phyloP scores from a whole-genome alignment of 2,329 filamentous ascomycete species.

The Penicillium sp. region DNA sequence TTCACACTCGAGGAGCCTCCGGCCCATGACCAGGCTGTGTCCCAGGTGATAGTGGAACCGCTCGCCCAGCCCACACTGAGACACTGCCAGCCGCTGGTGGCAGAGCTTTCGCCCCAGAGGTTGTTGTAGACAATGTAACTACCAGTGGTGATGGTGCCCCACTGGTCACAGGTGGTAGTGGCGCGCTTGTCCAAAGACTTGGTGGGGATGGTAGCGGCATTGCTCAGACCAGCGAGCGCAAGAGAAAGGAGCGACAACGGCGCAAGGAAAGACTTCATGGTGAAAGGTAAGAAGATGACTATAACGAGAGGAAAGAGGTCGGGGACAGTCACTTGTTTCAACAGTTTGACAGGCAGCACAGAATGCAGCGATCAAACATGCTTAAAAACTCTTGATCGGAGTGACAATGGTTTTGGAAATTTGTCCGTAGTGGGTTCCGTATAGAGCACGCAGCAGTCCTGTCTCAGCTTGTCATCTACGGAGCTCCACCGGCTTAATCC shows the following conservation, averaged over 20 bases:
- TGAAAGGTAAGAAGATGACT: background rate
- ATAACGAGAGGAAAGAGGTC: background rate
- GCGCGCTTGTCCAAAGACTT: slow-evolving; percentile 25
- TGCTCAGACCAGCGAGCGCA: slow-evolving; percentile 22
- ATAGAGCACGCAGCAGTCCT: slow-evolving; percentile 18
- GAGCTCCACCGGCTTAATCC: background rate
- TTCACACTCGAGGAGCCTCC: slow-evolving; percentile 46
- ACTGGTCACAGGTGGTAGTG: slow-evolving; percentile 44
- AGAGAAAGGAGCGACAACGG: slow-evolving; percentile 22
- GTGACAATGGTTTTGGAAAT: slow-evolving; percentile 1
- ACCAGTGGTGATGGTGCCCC: slow-evolving; percentile 37
- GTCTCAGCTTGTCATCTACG: slow-evolving; percentile 16
- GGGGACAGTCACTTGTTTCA: background rate
- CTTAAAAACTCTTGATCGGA: background rate
- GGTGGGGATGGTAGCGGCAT: slow-evolving; percentile 23
- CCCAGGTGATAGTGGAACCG: slow-evolving; percentile 42
- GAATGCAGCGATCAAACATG: background rate
- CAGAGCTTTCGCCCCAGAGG: slow-evolving; percentile 49
- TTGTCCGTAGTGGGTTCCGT: slow-evolving; percentile 12
- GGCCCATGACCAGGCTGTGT: slow-evolving; percentile 47
- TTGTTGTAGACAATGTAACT: slow-evolving; percentile 55
- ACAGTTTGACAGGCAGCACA: background rate
- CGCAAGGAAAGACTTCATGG: slow-evolving; percentile 30
- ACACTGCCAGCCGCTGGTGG: slow-evolving; percentile 44
- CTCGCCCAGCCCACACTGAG: slow-evolving; percentile 41